Evolutionary conservation across 805 yeast genomes (phyloP), one percentile per base, ranked within the genome.

Genomic region (Grigorovia jiainica): DNA sequence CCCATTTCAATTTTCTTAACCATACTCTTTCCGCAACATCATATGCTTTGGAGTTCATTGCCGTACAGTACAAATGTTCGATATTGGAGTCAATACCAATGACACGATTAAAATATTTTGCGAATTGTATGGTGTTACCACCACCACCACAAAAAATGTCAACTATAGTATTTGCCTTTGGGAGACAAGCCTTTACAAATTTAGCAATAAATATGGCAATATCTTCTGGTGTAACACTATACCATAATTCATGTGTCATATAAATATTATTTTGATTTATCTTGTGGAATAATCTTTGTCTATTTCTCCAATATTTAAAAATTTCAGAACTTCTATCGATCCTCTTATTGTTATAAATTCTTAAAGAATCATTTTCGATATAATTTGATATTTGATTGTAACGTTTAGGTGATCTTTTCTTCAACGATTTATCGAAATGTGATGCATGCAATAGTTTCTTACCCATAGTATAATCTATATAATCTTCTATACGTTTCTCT

Each of bases 71-170:
- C n/a, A 82, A 57, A 54, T 83, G 82, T 20, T 70, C 71, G 27
- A 69, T 63, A 41, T 77, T 78, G 32, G 65, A 65, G 52, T 86
- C 95, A 1, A 84, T 60, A 2, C 82, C 87, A 29, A 76, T 72
- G 1, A 78, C 81, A 20, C 54, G 50, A 1, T 72, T 70, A 59
- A 84, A 82, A 27, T 55, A 47, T 42, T 66, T 53, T 38, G 89
- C 84, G 58, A 87, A 75, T 50, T 85, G 95, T 18, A 85, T 81
- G 1, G 83, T 65, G 54, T 86, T 86, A 0, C 95, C 95, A 1
- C 95, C 95, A 1, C 87, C 95, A 0, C 95, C 95, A 48, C 90
- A 79, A 51, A 85, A 84, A 2, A 83, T 70, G 53, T 87, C 95
- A 11, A 82, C 57, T 0, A 79, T 62, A 3, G 63, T 67, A 3